Percentiles rank a stretch among this genome's conserved stretches.
Conservation (phyloP, 2,329 filamentous ascomycete genomes). For the Ophiostoma populinum region DNA sequence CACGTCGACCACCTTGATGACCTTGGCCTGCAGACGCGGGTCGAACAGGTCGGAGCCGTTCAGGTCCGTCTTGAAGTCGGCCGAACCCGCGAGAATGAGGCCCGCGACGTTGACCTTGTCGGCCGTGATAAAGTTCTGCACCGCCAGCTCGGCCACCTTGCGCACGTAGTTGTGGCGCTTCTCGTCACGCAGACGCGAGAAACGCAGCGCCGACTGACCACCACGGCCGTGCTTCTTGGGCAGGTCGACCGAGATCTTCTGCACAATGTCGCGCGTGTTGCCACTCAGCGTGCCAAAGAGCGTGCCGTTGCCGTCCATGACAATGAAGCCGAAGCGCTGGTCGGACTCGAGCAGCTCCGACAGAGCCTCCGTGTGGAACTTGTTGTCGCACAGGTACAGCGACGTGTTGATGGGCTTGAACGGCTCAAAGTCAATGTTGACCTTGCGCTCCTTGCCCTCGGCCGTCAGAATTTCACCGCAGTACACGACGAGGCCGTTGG, state of each 20-base stretch:
- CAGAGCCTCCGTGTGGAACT: slow-evolving; percentile 95
- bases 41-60: slow-evolving; percentile 98
- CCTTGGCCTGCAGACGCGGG: slow-evolving; percentile 74
- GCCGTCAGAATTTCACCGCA: slow-evolving; percentile 99
- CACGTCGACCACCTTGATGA: slow-evolving; percentile 98
- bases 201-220: slow-evolving; percentile 98
- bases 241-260: slow-evolving; percentile 97
- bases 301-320: slow-evolving; percentile 98
- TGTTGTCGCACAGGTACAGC: slow-evolving; percentile 98
- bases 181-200: slow-evolving; percentile 96
- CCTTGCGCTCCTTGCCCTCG: slow-evolving; percentile 97
- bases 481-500: slow-evolving; percentile 95
- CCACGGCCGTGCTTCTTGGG: slow-evolving; percentile 99
- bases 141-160: slow-evolving; percentile 92
- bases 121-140: slow-evolving; percentile 96
- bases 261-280: slow-evolving; percentile 89
- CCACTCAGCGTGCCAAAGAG: slow-evolving; percentile 93
- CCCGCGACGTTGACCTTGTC: slow-evolving; percentile 98
- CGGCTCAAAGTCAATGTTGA: slow-evolving; percentile 99
- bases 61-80: slow-evolving; percentile 98
- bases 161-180: slow-evolving; percentile 99
- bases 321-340: slow-evolving; percentile 98
- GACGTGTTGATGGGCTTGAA: slow-evolving; percentile 99
- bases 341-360: slow-evolving; percentile 96
- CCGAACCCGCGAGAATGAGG: slow-evolving; percentile 86